Evolutionary conservation across 2,329 filamentous ascomycete genomes (phyloP).

Genomic region (Daldinia sp.): DNA sequence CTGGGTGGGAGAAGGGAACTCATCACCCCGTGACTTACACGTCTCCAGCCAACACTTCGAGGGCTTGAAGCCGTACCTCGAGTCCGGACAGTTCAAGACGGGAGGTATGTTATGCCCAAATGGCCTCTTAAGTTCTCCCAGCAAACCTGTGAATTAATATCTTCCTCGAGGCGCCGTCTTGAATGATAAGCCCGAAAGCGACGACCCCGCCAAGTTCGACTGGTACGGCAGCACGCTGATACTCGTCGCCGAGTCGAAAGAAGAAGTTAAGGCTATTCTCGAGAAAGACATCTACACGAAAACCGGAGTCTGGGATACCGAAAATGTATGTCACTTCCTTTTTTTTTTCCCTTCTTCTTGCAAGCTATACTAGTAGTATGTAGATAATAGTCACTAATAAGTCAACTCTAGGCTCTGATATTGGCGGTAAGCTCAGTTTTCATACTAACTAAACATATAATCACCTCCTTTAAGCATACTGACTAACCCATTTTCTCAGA

Average conservation of each 20-base stretch:
- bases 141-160: not conserved
- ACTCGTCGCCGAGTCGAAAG: constrained; percentile 72
- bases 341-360: not conserved
- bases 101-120: constrained; percentile 66
- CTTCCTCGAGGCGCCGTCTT: constrained; percentile 71
- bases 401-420: constrained; percentile 59
- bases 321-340: constrained; percentile 63
- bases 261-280: constrained; percentile 76
- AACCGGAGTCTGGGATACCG: constrained; percentile 83
- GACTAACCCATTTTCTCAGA: constrained; percentile 41
- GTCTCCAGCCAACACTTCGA: constrained; percentile 64
- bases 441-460: not conserved
- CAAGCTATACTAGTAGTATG: not conserved
- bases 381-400: constrained; percentile 16
- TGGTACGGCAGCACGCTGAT: constrained; percentile 82
- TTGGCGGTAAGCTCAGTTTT: constrained; percentile 56
- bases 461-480: constrained; percentile 24
- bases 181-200: constrained; percentile 72
- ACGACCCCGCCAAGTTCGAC: constrained; percentile 67
- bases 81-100: constrained; percentile 70
- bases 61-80: constrained; percentile 63
- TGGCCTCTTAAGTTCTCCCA: constrained; percentile 7
- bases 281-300: constrained; percentile 79
- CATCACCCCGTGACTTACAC: constrained; percentile 23
- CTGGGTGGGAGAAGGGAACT: not conserved